Conservation (phyloP, 352 stramenopile species). For the Pythium monospermum region DNA sequence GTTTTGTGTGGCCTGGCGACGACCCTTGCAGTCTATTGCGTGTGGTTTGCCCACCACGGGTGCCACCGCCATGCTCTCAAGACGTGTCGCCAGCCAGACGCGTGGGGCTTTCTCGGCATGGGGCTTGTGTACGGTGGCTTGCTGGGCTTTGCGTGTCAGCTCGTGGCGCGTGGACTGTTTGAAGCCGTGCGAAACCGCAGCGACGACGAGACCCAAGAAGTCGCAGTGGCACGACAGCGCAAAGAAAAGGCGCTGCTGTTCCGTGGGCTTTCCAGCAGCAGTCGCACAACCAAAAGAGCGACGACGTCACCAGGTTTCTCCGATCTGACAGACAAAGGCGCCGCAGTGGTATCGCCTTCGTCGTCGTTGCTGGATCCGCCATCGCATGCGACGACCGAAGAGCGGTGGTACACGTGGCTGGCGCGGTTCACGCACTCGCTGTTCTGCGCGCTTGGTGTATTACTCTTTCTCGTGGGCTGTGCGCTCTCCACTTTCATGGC, state of each 20-base stretch:
- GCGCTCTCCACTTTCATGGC: constrained; percentile 50
- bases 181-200: constrained; percentile 55
- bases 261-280: constrained; percentile 30
- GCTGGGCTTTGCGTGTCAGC: constrained; percentile 38
- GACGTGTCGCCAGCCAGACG: constrained; percentile 51
- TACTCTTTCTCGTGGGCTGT: constrained; percentile 42
- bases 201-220: constrained; percentile 54
- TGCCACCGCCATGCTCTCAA: constrained; percentile 57
- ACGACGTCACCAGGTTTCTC: not conserved
- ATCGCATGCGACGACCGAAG: constrained; percentile 56
- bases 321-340: not conserved
- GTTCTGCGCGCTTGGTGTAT: constrained; percentile 24
- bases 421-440: constrained; percentile 35
- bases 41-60: constrained; percentile 47
- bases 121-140: constrained; percentile 53
- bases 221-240: constrained; percentile 46
- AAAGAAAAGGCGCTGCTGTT: constrained; percentile 80
- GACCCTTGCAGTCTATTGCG: constrained; percentile 40
- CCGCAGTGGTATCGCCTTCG: not conserved
- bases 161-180: constrained; percentile 32
- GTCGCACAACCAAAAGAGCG: constrained; percentile 3
- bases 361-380: constrained; percentile 37
- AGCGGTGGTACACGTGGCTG: constrained; percentile 74
- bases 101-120: constrained; percentile 38
- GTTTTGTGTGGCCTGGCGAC: constrained; percentile 40